Percentiles rank a stretch among this genome's conserved stretches.
Conservation (phyloP, 805 yeast genomes). For the Teunomyces panamensis region DNA sequence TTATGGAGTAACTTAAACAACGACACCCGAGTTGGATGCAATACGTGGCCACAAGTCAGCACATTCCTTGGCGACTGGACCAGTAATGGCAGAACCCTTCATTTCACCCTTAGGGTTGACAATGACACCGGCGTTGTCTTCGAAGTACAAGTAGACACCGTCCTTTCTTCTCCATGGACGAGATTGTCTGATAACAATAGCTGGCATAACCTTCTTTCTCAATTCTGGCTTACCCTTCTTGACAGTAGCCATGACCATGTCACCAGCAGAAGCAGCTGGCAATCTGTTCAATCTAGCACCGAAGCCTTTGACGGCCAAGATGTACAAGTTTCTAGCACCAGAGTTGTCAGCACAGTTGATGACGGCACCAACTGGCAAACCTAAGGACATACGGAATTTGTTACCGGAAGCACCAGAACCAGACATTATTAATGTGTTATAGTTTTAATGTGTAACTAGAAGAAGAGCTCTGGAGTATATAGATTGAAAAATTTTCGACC, state of each 20-base stretch:
- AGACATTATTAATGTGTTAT: slow-evolving; percentile 55
- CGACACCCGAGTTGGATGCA: slow-evolving; percentile 99
- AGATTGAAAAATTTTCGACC: slow-evolving; percentile 19
- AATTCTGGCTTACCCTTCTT: slow-evolving; percentile 99
- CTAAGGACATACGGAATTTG: slow-evolving; percentile 99
- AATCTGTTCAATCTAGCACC: slow-evolving; percentile 99
- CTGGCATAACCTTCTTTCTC: slow-evolving; percentile 99
- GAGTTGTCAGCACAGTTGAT: slow-evolving; percentile 99
- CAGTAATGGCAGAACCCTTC: slow-evolving; percentile 99
- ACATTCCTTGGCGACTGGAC: slow-evolving; percentile 99
- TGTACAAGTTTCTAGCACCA: slow-evolving; percentile 99
- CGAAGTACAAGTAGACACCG: slow-evolving; percentile 98
- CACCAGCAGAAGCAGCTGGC: slow-evolving; percentile 99
- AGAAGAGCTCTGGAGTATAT: slow-evolving; percentile 9
- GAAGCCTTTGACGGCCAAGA: slow-evolving; percentile 97
- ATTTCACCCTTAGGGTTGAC: slow-evolving; percentile 99
- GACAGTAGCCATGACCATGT: slow-evolving; percentile 98
- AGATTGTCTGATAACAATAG: slow-evolving; percentile 98
- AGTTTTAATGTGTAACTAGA: slow-evolving; percentile 22
- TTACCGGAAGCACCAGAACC: slow-evolving; percentile 98
- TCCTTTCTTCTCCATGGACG: slow-evolving; percentile 99
- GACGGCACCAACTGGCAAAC: slow-evolving; percentile 99
- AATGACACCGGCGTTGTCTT: slow-evolving; percentile 99
- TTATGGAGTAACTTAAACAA: slow-evolving; percentile 60
- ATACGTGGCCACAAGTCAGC: slow-evolving; percentile 99